Evolutionary conservation across 2,329 filamentous ascomycete genomes (phyloP).

Genomic region (Ophioceras dolichostomum): DNA sequence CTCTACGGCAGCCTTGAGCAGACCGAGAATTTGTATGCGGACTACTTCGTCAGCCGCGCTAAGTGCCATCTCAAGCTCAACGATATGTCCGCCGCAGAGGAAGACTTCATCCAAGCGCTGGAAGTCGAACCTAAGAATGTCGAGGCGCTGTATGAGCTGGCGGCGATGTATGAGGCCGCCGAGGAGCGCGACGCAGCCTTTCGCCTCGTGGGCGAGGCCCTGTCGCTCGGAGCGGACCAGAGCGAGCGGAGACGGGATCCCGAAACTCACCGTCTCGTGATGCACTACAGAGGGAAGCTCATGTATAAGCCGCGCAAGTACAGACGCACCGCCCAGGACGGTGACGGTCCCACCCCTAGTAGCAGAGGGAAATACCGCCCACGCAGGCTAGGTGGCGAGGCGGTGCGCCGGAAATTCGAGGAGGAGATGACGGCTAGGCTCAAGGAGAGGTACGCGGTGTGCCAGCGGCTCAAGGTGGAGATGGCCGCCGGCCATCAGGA

Average conservation of each 20-base stretch:
- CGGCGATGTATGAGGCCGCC: slow-evolving; percentile 70
- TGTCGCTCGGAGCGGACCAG: slow-evolving; percentile 37
- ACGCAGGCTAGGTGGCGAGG: slow-evolving; percentile 10
- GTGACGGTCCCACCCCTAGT: not conserved
- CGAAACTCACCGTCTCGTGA: slow-evolving; percentile 7
- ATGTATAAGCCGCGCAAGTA: slow-evolving; percentile 9
- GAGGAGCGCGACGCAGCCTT: slow-evolving; percentile 66
- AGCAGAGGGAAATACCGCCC: slow-evolving; percentile 1
- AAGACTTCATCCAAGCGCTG: slow-evolving; percentile 63
- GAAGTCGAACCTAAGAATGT: slow-evolving; percentile 60
- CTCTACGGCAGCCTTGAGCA: slow-evolving; percentile 35
- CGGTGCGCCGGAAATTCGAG: slow-evolving; percentile 14
- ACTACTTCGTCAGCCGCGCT: slow-evolving; percentile 42
- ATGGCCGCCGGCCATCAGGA: slow-evolving; percentile 18
- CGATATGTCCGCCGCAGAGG: slow-evolving; percentile 57
- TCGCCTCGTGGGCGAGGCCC: slow-evolving; percentile 62
- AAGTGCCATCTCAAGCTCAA: slow-evolving; percentile 57
- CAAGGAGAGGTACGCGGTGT: slow-evolving; percentile 26
- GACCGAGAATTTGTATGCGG: slow-evolving; percentile 29
- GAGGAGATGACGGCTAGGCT: slow-evolving; percentile 13
- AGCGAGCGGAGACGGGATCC: slow-evolving; percentile 8
- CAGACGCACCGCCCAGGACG: not conserved
- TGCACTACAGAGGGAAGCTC: slow-evolving; percentile 9
- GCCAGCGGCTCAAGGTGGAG: slow-evolving; percentile 23
- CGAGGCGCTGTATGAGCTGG: slow-evolving; percentile 66